Conservation (phyloP, 768 basidiomycete genomes). For the Boletus vermiculosoides region DNA sequence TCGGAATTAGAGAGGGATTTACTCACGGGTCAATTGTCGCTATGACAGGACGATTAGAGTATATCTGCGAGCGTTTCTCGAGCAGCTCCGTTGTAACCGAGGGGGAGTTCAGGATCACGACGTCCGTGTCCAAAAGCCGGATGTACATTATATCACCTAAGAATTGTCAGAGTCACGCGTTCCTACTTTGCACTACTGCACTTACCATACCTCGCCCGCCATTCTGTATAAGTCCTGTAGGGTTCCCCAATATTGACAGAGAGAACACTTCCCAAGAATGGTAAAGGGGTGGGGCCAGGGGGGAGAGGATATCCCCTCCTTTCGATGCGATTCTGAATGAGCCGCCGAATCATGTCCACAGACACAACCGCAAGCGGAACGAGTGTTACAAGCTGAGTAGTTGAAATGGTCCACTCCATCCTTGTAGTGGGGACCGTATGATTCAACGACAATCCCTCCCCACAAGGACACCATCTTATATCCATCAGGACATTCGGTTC, state of each 20-base stretch:
- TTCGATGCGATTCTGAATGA: conserved; percentile 9
- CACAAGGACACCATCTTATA: conserved; percentile 5
- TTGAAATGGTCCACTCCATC: conserved; percentile 12
- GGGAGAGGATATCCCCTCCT: conserved; percentile 17
- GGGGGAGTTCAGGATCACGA: conserved; percentile 46
- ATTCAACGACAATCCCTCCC: background rate
- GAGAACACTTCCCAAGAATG: conserved; percentile 20
- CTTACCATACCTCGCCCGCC: conserved; percentile 20
- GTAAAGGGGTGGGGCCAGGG: conserved; percentile 21
- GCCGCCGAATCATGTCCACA: background rate
- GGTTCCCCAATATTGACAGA: conserved; percentile 16
- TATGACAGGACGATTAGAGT: conserved; percentile 49
- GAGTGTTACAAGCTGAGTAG: conserved; percentile 5
- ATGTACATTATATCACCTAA: conserved; percentile 48
- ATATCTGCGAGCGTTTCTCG: conserved; percentile 45
- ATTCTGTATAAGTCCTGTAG: conserved; percentile 18
- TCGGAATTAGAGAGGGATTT: background rate
- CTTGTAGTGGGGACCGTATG: background rate
- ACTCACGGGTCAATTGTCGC: conserved; percentile 19
- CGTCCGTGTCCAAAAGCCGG: conserved; percentile 43
- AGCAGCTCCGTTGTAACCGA: conserved; percentile 45
- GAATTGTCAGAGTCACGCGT: background rate
- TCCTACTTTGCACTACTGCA: background rate
- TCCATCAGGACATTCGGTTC: background rate
- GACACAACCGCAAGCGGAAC: background rate